A percentile compares a stretch with the other conserved stretches of the same genome.
Evolutionary conservation across 2,329 filamentous ascomycete genomes (phyloP).

Genomic region (Blastomyces gilchristii): DNA sequence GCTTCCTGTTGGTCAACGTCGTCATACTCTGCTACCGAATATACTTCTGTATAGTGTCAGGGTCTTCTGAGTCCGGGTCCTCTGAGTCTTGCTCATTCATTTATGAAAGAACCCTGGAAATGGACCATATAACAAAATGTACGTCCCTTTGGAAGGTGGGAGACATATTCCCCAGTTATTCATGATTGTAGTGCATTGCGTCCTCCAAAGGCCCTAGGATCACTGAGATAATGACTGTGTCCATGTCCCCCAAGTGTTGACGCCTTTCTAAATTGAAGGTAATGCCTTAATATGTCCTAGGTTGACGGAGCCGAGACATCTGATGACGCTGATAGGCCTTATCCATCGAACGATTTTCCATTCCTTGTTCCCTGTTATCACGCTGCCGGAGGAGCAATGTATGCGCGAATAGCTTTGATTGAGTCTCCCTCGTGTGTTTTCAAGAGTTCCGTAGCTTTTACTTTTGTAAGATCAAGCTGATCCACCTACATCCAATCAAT

Average conservation of each 20-base stretch:
- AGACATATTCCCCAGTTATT: not conserved
- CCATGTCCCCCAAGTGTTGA: not conserved
- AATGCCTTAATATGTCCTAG: not conserved
- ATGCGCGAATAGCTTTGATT: constrained; percentile 33
- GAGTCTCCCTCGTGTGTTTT: constrained; percentile 38
- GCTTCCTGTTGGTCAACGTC: not conserved
- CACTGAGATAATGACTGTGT: not conserved
- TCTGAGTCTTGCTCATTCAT: not conserved
- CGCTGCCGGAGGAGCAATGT: constrained; percentile 23
- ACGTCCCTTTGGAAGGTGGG: not conserved
- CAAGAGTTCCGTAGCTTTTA: constrained; percentile 39
- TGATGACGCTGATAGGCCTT: not conserved
- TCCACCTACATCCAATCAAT: constrained; percentile 26
- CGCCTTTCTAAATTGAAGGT: not conserved
- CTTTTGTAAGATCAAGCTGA: constrained; percentile 38
- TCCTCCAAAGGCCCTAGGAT: not conserved
- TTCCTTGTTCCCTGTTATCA: not conserved
- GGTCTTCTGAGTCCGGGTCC: not conserved
- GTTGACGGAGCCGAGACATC: not conserved
- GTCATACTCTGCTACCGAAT: not conserved
- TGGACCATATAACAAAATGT: not conserved
- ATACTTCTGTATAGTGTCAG: not conserved
- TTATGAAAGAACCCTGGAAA: not conserved
- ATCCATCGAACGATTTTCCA: not conserved
- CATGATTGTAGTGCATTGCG: not conserved